Base-by-base conservation (phyloP, 2,329 filamentous ascomycete species). In the Rhinocladiella mackenziei region DNA sequence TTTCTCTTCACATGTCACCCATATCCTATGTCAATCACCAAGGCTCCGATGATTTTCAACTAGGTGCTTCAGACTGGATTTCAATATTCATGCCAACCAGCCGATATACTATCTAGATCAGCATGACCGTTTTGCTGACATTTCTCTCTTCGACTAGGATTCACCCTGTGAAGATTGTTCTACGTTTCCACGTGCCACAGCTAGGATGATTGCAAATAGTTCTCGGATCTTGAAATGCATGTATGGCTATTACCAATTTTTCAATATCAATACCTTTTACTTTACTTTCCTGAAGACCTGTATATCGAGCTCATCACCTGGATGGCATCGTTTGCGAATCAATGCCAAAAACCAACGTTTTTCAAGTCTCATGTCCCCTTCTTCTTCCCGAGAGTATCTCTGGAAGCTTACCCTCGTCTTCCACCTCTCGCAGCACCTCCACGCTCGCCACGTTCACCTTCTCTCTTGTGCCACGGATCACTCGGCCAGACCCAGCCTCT, bases 401-500 rank as follows among this genome's bases (percentile, higher is more conserved):
- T 13, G 30, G 4, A 31, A 29, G 6, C 23, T 43, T 35, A 50
- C 26, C 43, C 29, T 35, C 48, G 40, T 32, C 45, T 51, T 7
- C 44, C 48, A 22, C 40, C 43, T 15, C 50, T 36, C 13, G 34
- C 29, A 28, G 30, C 43, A 36, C 37, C 38, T 18, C 46, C 45
- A 20, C 52, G 42, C 23, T 55, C 50, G 14, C 52, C 51, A 17
- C 65, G 62, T 19, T 66, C 67, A 2, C 69, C 69, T 61, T 81
- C 78, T 34, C 74, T 64, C 55, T 77, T 73, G 59, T 76, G 75
- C 62, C 79, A 70, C 20, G 75, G 69, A 65, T 83, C 79, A 38
- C 76, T 71, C 3, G 79, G 79, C 64, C 73, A 76, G 1, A 80
- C 75, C 79, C 79, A 83, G 0, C 79, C 79, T 31, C 79, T 62